phyloP scores from a whole-genome alignment of 495 filamentous ascomycete species.

The Aspergillus sclerotiicarbonarius region DNA sequence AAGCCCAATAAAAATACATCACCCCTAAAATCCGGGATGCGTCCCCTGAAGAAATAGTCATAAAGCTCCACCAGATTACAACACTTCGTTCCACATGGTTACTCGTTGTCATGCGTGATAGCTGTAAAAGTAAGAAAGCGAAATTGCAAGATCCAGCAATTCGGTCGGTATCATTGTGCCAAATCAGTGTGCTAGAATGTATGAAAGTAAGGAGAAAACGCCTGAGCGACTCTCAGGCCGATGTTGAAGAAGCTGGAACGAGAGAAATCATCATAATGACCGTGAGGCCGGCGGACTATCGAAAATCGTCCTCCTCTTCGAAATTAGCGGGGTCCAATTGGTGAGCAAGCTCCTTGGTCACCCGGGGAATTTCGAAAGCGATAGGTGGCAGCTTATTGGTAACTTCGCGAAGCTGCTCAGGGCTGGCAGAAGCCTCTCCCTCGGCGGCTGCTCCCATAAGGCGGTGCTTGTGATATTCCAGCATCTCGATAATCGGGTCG shows the following conservation, averaged over 20 bases:
- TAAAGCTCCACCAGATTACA: conserved; percentile 33
- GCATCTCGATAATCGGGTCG: conserved; percentile 59
- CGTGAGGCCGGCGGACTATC: conserved; percentile 17
- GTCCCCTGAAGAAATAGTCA: conserved; percentile 12
- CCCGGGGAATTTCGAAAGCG: conserved; percentile 81
- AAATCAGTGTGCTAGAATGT: conserved; percentile 14
- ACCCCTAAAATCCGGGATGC: conserved; percentile 12
- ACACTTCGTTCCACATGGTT: conserved; percentile 45
- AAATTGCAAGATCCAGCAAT: conserved; percentile 13
- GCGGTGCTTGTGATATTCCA: conserved; percentile 62
- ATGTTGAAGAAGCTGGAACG: background rate
- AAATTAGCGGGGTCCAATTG: conserved; percentile 37
- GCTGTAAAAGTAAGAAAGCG: conserved; percentile 21
- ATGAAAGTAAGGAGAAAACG: conserved; percentile 11
- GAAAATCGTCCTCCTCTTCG: conserved; percentile 45
- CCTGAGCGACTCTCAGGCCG: background rate
- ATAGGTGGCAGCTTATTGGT: conserved; percentile 74
- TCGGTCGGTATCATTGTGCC: conserved; percentile 5
- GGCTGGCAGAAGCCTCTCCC: conserved; percentile 53
- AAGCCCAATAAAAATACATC: conserved; percentile 16
- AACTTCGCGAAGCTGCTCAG: conserved; percentile 59
- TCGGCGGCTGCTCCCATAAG: conserved; percentile 66
- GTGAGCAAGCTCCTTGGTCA: conserved; percentile 73
- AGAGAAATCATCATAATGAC: background rate
- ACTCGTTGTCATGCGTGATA: conserved; percentile 42